A percentile compares a stretch with the other conserved stretches of the same genome.
phyloP scores from a whole-genome alignment of 2,329 filamentous ascomycete species.

The Claviceps paspali region DNA sequence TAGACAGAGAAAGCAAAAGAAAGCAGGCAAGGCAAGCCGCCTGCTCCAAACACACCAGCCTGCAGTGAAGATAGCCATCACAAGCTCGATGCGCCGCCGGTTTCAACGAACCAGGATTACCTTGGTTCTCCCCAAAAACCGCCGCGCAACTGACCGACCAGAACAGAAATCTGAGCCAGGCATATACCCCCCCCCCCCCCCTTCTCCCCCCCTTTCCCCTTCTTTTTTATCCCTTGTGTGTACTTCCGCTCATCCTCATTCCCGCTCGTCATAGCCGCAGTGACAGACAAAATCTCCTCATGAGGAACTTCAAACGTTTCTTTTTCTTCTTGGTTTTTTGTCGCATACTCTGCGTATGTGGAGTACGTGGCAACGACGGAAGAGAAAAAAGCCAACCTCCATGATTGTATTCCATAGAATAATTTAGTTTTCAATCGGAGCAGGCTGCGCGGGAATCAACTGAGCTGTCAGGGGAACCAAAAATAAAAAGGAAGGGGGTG shows the following conservation, averaged over 20 bases:
- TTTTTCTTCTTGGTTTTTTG: not conserved
- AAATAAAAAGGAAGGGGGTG: not conserved
- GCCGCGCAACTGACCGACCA: constrained; percentile 11
- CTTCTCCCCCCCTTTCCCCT: not conserved
- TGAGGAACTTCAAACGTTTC: not conserved
- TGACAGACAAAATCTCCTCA: constrained; percentile 16
- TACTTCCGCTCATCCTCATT: not conserved
- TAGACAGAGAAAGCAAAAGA: not conserved
- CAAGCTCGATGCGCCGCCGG: constrained; percentile 1
- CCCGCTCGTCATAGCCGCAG: constrained; percentile 16
- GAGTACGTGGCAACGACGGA: no score
- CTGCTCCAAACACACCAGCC: no score
- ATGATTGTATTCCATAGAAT: not conserved
- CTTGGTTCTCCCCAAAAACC: not conserved
- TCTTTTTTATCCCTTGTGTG: no score
- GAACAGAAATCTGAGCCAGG: constrained; percentile 38
- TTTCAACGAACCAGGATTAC: not conserved
- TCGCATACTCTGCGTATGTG: not conserved
- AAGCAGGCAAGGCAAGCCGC: no score
- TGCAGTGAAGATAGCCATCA: constrained; percentile 5
- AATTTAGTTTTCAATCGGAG: constrained; percentile 41
- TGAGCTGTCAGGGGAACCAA: not conserved
- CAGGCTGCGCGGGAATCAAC: constrained; percentile 16
- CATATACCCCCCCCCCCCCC: not conserved
- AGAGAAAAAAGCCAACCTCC: no score